phyloP scores from a whole-genome alignment of 164 flowering plant genomes.

The Platanus orientalis region DNA sequence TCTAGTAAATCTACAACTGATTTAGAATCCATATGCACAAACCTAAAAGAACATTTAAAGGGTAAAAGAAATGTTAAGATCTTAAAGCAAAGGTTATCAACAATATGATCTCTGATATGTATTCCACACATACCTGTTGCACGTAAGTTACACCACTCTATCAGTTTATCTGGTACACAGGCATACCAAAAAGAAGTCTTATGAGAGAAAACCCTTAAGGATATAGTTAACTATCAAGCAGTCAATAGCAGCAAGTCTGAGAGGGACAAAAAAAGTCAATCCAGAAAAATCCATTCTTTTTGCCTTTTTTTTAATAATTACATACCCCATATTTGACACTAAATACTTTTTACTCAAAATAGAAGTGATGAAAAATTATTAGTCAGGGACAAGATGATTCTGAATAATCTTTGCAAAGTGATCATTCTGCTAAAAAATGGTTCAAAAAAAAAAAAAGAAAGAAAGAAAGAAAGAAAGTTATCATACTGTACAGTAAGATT shows the following conservation, averaged over 20 bases:
- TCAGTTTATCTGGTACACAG: neutral
- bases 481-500: too few relatives aligned
- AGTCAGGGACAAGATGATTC: too few relatives aligned
- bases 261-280: neutral
- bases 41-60: conserved; percentile 12
- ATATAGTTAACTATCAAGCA: neutral
- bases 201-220: neutral
- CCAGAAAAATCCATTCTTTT: neutral
- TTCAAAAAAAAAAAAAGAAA: too few relatives aligned
- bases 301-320: neutral
- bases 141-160: neutral
- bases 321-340: neutral
- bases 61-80: neutral
- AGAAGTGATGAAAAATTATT: neutral
- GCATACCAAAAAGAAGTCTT: neutral
- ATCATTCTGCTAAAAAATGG: too few relatives aligned
- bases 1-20: conserved; percentile 72
- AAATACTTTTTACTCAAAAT: neutral
- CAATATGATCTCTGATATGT: neutral
- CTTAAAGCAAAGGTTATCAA: neutral
- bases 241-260: neutral
- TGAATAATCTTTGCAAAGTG: too few relatives aligned
- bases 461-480: too few relatives aligned
- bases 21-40: conserved; percentile 53
- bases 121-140: neutral